Evolutionary conservation across 2,329 filamentous ascomycete genomes (phyloP).

Genomic region (Basipetospora sp.): DNA sequence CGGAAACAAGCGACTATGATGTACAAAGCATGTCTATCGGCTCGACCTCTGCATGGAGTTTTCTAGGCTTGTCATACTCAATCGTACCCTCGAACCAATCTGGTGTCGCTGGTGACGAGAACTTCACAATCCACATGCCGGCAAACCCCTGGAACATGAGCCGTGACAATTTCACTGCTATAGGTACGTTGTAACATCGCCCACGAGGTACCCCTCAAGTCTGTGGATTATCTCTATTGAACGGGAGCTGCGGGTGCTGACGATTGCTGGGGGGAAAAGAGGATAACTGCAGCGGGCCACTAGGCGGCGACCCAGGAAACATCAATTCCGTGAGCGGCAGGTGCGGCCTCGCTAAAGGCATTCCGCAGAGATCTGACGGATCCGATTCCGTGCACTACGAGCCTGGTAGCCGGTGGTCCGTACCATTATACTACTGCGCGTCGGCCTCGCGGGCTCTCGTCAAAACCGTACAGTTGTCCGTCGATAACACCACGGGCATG

Average conservation of each 20-base stretch:
- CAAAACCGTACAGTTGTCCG: constrained; percentile 27
- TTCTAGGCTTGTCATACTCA: not conserved
- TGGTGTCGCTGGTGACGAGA: no score
- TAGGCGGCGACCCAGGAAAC: constrained; percentile 19
- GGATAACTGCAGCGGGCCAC: constrained; percentile 13
- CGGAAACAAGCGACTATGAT: not conserved
- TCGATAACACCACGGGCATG: constrained; percentile 25
- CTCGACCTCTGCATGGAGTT: not conserved
- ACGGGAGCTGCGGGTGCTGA: not conserved
- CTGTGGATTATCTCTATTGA: not conserved
- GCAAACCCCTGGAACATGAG: not conserved
- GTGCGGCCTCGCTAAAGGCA: constrained; percentile 26
- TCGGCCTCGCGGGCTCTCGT: constrained; percentile 26
- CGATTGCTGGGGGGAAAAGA: not conserved
- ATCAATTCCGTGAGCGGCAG: constrained; percentile 24
- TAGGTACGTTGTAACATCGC: not conserved
- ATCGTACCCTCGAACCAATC: no score
- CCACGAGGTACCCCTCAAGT: not conserved
- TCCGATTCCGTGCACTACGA: constrained; percentile 22
- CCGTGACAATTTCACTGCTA: not conserved
- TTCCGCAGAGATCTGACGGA: constrained; percentile 20
- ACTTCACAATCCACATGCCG: not conserved
- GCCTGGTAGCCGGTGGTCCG: constrained; percentile 24
- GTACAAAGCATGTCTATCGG: not conserved
- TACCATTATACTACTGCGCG: constrained; percentile 29